These are phyloP conservation scores for Diatrype stigma DNA, from an alignment of 2,329 filamentous ascomycete genomes.

Conservation along the genomic window DNA sequence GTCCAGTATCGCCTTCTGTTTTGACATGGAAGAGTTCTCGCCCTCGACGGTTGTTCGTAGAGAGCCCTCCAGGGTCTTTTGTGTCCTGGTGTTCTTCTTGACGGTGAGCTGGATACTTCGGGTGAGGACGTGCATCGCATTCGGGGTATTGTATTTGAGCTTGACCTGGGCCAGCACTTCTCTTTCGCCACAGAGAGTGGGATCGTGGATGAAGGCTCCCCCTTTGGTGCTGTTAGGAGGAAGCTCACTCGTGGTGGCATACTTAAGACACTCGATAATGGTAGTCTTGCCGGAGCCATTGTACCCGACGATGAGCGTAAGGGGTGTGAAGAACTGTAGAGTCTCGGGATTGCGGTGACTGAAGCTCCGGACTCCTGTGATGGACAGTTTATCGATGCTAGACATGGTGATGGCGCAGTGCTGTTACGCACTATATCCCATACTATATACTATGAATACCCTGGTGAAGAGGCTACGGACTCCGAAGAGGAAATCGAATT, in stretches of 20 bases:
- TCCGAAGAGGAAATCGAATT: not conserved
- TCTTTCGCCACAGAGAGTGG: constrained; percentile 84
- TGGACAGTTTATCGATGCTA: constrained; percentile 84
- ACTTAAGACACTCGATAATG: constrained; percentile 98
- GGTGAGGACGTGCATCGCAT: constrained; percentile 75
- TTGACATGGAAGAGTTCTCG: constrained; percentile 74
- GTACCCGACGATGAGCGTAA: constrained; percentile 94
- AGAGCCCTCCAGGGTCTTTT: constrained; percentile 82
- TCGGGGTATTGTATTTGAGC: constrained; percentile 76
- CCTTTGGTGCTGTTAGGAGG: constrained; percentile 80
- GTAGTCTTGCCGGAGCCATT: constrained; percentile 99
- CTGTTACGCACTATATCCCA: not conserved
- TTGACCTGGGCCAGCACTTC: constrained; percentile 90
- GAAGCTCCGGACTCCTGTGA: constrained; percentile 82
- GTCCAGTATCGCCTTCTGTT: constrained; percentile 76
- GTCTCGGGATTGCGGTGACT: constrained; percentile 69
- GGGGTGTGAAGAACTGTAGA: constrained; percentile 82
- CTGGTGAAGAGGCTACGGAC: no score
- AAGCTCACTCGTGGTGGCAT: constrained; percentile 90
- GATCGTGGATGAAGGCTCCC: constrained; percentile 94
- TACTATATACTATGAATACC: constrained; percentile 3
- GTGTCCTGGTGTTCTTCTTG: constrained; percentile 70
- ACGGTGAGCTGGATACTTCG: constrained; percentile 82
- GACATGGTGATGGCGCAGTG: constrained; percentile 49
- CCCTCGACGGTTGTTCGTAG: constrained; percentile 75